Percentiles rank a stretch among this genome's conserved stretches.
phyloP scores from a whole-genome alignment of 1,284 basidiomycete genomes.

The Exsudoporus floridanus region DNA sequence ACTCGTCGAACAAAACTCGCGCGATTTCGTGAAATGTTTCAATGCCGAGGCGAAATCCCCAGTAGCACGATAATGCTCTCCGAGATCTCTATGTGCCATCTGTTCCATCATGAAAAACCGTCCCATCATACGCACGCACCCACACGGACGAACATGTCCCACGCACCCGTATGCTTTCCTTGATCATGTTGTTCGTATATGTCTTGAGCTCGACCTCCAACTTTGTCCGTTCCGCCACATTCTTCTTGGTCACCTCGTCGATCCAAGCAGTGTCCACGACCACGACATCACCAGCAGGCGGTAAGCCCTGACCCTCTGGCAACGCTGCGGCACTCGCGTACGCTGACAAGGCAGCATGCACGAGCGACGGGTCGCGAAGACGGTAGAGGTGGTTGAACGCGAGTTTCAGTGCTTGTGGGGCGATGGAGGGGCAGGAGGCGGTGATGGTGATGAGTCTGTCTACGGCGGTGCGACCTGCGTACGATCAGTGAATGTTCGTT shows the following conservation, averaged over 20 bases:
- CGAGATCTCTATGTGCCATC: constrained; percentile 85
- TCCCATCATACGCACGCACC: background rate
- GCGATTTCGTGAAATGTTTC: constrained; percentile 78
- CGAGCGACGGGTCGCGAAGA: constrained; percentile 60
- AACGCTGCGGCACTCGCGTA: constrained; percentile 54
- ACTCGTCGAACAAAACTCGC: constrained; percentile 83
- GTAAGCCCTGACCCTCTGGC: constrained; percentile 43
- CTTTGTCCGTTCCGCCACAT: constrained; percentile 65
- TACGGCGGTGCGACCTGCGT: constrained; percentile 63
- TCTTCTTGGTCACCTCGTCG: constrained; percentile 58
- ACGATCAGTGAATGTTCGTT: background rate
- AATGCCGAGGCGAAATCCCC: constrained; percentile 72
- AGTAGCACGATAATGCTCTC: constrained; percentile 65
- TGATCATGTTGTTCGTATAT: constrained; percentile 89
- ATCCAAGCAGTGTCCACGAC: constrained; percentile 62
- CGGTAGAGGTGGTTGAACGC: constrained; percentile 62
- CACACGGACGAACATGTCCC: background rate
- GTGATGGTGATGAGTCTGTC: constrained; percentile 70
- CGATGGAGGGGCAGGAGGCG: constrained; percentile 59
- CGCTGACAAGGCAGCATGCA: constrained; percentile 50
- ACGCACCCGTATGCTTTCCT: constrained; percentile 84
- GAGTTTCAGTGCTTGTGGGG: constrained; percentile 64
- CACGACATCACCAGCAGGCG: constrained; percentile 47
- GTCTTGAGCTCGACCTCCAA: constrained; percentile 88
- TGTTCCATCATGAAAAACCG: background rate